Conservation (phyloP, 192 early-diverging fungal species). For the Backusella parvicylindrica region DNA sequence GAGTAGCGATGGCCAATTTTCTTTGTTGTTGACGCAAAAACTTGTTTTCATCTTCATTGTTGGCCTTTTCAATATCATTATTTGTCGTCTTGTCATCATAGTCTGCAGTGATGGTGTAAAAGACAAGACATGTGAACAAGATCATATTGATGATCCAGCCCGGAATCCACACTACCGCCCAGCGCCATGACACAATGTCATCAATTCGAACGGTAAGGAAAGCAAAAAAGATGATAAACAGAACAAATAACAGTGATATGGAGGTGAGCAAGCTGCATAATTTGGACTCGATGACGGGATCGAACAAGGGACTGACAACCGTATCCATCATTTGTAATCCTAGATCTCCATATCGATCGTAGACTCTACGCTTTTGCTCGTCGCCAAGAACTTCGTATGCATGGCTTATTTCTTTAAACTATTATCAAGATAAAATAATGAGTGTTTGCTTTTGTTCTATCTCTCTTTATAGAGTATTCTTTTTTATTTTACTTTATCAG, state of each 20-base stretch:
- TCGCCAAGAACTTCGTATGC: conserved; percentile 81
- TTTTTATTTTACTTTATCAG: conserved; percentile 31
- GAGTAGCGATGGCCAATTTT: not conserved
- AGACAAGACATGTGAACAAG: conserved; percentile 31
- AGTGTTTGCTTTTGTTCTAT: not conserved
- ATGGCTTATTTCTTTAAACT: conserved; percentile 83
- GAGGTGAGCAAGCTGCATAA: conserved; percentile 57
- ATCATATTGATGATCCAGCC: conserved; percentile 70
- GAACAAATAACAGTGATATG: conserved; percentile 46
- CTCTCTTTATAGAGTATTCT: not conserved
- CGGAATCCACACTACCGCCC: conserved; percentile 75
- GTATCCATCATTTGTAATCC: conserved; percentile 75
- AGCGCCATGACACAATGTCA: conserved; percentile 64
- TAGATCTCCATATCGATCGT: conserved; percentile 85
- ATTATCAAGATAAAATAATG: not conserved
- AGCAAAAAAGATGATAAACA: conserved; percentile 81
- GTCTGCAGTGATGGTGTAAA: conserved; percentile 19
- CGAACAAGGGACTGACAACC: conserved; percentile 61
- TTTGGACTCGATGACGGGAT: conserved; percentile 62
- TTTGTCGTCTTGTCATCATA: conserved; percentile 45
- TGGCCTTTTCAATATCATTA: conserved; percentile 31
- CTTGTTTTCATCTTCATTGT: conserved; percentile 16
- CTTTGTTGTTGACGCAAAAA: not conserved
- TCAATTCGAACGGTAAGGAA: conserved; percentile 80
- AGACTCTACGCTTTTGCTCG: conserved; percentile 80